Percentiles rank a stretch among this genome's conserved stretches.
Evolutionary conservation across 1,139 yeast species (phyloP).

Genomic region (Kodamaea sp.): DNA sequence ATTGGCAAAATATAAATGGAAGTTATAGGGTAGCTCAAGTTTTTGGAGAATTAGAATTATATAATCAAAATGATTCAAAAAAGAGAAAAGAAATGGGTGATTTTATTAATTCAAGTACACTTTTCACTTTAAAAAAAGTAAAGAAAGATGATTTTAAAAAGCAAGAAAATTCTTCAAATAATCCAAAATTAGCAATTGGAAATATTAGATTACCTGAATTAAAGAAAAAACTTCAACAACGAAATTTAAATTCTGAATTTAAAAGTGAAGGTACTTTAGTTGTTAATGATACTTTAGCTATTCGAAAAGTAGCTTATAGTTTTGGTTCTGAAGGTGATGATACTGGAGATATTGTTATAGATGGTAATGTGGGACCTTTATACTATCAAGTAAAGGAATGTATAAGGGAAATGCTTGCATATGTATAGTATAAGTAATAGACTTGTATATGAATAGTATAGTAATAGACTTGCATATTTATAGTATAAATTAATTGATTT

Average conservation of each 20-base stretch:
- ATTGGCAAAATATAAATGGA: slow-evolving; percentile 84
- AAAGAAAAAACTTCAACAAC: slow-evolving; percentile 54
- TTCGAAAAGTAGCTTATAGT: slow-evolving; percentile 60
- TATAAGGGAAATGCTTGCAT: slow-evolving; percentile 78
- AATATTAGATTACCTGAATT: slow-evolving; percentile 83
- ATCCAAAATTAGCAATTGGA: slow-evolving; percentile 70
- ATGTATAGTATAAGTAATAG: slow-evolving; percentile 45
- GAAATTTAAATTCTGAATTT: slow-evolving; percentile 76
- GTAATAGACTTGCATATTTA: slow-evolving; percentile 58
- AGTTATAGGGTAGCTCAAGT: slow-evolving; percentile 83
- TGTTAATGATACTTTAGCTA: slow-evolving; percentile 72
- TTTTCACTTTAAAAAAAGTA: slow-evolving; percentile 34
- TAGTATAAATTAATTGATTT: slow-evolving; percentile 11
- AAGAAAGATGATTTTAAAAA: slow-evolving; percentile 16
- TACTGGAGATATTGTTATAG: slow-evolving; percentile 80
- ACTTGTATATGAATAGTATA: neutral
- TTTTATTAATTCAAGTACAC: slow-evolving; percentile 34
- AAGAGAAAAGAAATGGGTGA: slow-evolving; percentile 24
- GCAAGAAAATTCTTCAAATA: slow-evolving; percentile 15
- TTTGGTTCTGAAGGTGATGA: slow-evolving; percentile 37
- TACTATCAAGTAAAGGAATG: slow-evolving; percentile 77
- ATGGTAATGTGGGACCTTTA: slow-evolving; percentile 73
- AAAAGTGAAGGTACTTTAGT: slow-evolving; percentile 91
- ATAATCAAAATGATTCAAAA: slow-evolving; percentile 20
- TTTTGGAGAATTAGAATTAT: slow-evolving; percentile 61